These are phyloP conservation scores for Penicillium crystallinum DNA, from an alignment of 495 filamentous ascomycete genomes.

Conservation along the genomic window DNA sequence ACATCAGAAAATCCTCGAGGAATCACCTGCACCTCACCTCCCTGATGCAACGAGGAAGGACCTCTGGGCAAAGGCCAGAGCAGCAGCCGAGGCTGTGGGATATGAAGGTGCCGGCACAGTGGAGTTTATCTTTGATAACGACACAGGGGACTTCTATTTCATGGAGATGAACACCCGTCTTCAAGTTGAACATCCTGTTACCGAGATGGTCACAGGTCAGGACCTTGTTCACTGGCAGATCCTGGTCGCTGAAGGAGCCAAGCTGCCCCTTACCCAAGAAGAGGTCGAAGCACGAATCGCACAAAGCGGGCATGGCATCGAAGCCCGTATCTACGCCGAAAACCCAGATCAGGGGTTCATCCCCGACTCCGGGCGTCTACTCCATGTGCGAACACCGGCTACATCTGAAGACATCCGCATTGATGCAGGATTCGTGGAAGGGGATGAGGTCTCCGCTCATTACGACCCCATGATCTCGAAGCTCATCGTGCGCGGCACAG, in stretches of 20 bases:
- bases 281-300: constrained; percentile 73
- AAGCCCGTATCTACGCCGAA: constrained; percentile 95
- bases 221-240: constrained; percentile 98
- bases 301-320: constrained; percentile 79
- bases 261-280: constrained; percentile 78
- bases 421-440: constrained; percentile 85
- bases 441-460: constrained; percentile 88
- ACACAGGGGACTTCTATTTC: constrained; percentile 90
- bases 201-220: constrained; percentile 91
- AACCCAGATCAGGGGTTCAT: constrained; percentile 87
- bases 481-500: constrained; percentile 81
- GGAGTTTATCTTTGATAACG: constrained; percentile 98
- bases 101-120: constrained; percentile 97
- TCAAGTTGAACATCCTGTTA: constrained; percentile 97
- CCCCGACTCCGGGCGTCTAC: constrained; percentile 84
- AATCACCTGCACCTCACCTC: constrained; percentile 87
- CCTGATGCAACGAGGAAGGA: constrained; percentile 74
- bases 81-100: constrained; percentile 83
- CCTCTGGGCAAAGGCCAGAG: constrained; percentile 88
- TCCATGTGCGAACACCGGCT: constrained; percentile 74
- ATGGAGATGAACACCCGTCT: constrained; percentile 99
- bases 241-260: constrained; percentile 80
- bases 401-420: constrained; percentile 69
- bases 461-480: constrained; percentile 99
- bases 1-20: constrained; percentile 97